Conservation (phyloP, 1,139 yeast genomes). For the Cylindricascospora bacillispora region DNA sequence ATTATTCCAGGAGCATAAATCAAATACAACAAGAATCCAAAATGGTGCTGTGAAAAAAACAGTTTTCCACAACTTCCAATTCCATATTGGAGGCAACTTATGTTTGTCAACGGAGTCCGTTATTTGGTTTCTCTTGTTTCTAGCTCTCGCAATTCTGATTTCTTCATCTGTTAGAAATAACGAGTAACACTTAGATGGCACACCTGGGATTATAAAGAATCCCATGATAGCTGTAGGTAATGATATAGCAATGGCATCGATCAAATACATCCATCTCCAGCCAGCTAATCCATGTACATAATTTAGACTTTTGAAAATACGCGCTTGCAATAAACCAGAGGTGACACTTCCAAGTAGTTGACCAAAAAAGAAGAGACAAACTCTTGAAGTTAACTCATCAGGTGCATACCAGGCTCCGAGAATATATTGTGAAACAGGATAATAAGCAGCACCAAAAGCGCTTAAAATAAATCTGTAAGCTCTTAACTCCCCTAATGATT, state of each 20-base stretch:
- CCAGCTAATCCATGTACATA: slow-evolving; percentile 46
- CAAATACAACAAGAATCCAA: slow-evolving; percentile 25
- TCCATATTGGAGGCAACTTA: slow-evolving; percentile 18
- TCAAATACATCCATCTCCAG: slow-evolving; percentile 72
- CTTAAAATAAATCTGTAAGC: slow-evolving; percentile 51
- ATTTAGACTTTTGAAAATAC: slow-evolving; percentile 37
- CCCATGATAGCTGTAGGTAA: slow-evolving; percentile 43
- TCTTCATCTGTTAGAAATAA: slow-evolving; percentile 48
- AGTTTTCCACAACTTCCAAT: slow-evolving; percentile 22
- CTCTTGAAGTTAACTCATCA: slow-evolving; percentile 36
- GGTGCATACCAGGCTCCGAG: slow-evolving; percentile 61
- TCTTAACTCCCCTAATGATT: slow-evolving; percentile 36
- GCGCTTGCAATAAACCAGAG: slow-evolving; percentile 44
- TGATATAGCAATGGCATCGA: slow-evolving; percentile 53
- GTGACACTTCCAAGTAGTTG: slow-evolving; percentile 46
- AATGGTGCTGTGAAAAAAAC: slow-evolving; percentile 22
- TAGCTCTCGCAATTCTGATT: slow-evolving; percentile 44
- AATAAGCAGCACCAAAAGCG: slow-evolving; percentile 51
- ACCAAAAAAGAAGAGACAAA: slow-evolving; percentile 32
- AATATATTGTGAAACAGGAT: slow-evolving; percentile 50
- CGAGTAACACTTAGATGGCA: slow-evolving; percentile 43
- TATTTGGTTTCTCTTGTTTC: slow-evolving; percentile 33
- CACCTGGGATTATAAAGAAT: slow-evolving; percentile 53
- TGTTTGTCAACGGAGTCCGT: slow-evolving; percentile 16
- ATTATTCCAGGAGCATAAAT: slow-evolving; percentile 27